Evolutionary conservation across 306 rosid genomes (phyloP), one percentile per base, ranked within the genome.

Genomic region (Crotalaria pallida): DNA sequence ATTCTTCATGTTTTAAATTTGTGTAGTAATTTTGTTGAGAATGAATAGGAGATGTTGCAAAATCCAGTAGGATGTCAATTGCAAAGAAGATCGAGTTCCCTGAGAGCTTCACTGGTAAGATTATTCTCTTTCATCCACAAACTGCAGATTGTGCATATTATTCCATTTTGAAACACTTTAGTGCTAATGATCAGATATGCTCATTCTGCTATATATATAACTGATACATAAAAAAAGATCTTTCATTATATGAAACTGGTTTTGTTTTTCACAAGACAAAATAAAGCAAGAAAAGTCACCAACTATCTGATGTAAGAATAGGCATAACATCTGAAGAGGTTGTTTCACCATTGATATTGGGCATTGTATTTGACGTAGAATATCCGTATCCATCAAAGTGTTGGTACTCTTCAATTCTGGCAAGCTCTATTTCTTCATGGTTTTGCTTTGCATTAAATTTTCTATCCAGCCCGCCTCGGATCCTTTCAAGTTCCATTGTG

Each of bases 81-180:
- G 96, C 89, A 23, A 92, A 87, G 86, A 92, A 82, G 86, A 87
- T 92, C 24, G 97, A 89, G 52, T 79, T 81, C 61, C 86, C 87
- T 38, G 97, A 92, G 81, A 81, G 86, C 86, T 75, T 92, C 80
- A 73, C 86, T 55, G 96, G 96, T 79, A 79, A 84, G 88, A 94
- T 89, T 75, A 21, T 55, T 67, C 51, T 6, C 73, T 23, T 33
- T 3, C 13, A 10, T 7, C 2, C 40, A 1, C 29, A 26, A 3
- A n/a, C 1, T 65, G n/a, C n/a, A n/a, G 13, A 17, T 57, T 58
- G 38, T 55, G 24, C 29, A 7, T 61, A 13, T 26, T 69, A n/a
- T n/a, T n/a, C n/a, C n/a, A n/a, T n/a, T n/a, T n/a, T n/a, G n/a
- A n/a, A n/a, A n/a, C n/a, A n/a, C n/a, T n/a, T n/a, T n/a, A n/a